Conservation (phyloP, 2,329 filamentous ascomycete species). For the Penicillium olsonii region DNA sequence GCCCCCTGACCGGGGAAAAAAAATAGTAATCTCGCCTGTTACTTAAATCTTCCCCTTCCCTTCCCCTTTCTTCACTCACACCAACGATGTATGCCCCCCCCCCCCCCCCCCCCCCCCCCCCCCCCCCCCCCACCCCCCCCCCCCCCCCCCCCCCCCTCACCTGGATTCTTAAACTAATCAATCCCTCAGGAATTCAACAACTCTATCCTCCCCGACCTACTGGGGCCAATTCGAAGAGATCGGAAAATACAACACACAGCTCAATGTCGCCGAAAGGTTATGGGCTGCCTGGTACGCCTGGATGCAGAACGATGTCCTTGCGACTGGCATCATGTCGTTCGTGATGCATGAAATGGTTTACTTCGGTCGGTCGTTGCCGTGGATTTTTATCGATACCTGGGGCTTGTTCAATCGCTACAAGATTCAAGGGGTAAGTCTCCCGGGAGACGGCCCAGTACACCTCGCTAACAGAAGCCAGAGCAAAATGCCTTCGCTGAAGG, state of each 20-base stretch:
- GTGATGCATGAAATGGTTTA: conserved; percentile 92
- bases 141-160: background rate
- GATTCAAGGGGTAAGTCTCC: conserved; percentile 73
- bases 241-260: conserved; percentile 74
- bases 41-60: conserved; percentile 8
- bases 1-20: conserved; percentile 4
- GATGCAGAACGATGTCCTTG: conserved; percentile 96
- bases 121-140: too few relatives aligned
- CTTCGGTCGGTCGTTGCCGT: conserved; percentile 88
- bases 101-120: background rate
- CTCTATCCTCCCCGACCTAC: conserved; percentile 57
- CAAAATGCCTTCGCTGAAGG: conserved; percentile 88
- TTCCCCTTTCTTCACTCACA: conserved; percentile 2
- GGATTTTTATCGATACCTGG: conserved; percentile 87
- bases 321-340: conserved; percentile 97
- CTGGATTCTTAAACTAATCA: background rate
- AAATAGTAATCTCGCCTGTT: conserved; percentile 30
- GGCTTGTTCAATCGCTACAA: conserved; percentile 91
- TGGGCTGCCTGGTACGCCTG: conserved; percentile 97
- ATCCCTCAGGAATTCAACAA: conserved; percentile 51
- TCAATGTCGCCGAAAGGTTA: conserved; percentile 82
- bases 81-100: background rate
- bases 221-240: conserved; percentile 68
- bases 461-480: conserved; percentile 43
- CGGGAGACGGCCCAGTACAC: background rate